Evolutionary conservation across 768 basidiomycete genomes (phyloP), one percentile per base, ranked within the genome.

Genomic region (Neoboletus magnificus): DNA sequence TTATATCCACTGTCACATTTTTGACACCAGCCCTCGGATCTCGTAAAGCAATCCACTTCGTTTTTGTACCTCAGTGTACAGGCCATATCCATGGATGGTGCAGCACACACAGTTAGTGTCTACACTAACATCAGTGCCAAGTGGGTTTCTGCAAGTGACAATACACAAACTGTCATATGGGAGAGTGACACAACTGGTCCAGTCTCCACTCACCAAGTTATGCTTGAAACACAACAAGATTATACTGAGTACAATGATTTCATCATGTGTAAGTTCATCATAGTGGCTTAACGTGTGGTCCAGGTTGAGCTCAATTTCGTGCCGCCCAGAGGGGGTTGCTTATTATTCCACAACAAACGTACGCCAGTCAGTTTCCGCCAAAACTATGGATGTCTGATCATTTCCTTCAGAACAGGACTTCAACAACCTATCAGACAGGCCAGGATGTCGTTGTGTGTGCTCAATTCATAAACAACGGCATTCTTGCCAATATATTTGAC

Each of bases 91-190:
- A 80, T 70, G 4, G 80, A 85, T 58, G 80, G 79, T 6, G 61
- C 53, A 4, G 60, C 75, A 2, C 84, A 84, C 62, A 66, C 68
- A 16, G 78, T 85, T 13, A 81, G 82, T 59, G 65, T 85, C 10
- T 85, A 85, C 61, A 79, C 79, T 18, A 83, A 84, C 62, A 82
- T 84, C 65, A 82, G 79, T 42, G 82, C 76, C 27, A 79, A 81
- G 68, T 82, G 80, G 80, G 74, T 74, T 27, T 79, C 77, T 33
- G 77, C 80, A 10, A 62, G 62, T 12, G 76, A 81, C 57, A 75
- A 78, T 59, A 73, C 73, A 30, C 66, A 77, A 52, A 67, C 65
- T 4, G 84, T 78, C 16, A 82, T 80, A 61, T 89, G 86, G 87
- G 75, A 73, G 27, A 65, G 63, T 27, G 85, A 76, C 22, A 58